These are phyloP conservation scores for Hypericum androsaemum DNA, from an alignment of 345 rosid species.

Conservation along the genomic window DNA sequence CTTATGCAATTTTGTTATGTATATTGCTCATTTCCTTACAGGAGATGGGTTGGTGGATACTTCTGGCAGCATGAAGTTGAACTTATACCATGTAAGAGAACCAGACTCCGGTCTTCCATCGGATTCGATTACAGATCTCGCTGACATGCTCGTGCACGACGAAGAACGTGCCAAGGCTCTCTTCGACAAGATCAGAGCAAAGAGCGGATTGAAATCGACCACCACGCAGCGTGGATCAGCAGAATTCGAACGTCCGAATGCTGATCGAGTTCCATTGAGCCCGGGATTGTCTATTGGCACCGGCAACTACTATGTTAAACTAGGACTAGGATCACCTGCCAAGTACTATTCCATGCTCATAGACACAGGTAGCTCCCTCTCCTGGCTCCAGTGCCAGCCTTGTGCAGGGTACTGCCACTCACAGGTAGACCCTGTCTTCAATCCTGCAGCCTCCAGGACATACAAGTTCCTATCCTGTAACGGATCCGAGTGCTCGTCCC, in stretches of 20 bases:
- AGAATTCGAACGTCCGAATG: slow-evolving; percentile 12
- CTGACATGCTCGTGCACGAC: slow-evolving; percentile 21
- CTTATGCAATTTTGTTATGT: neutral
- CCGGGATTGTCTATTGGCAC: slow-evolving; percentile 30
- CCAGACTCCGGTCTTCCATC: slow-evolving; percentile 11
- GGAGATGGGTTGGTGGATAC: slow-evolving; percentile 9
- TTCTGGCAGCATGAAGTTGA: slow-evolving; percentile 13
- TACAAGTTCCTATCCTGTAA: slow-evolving; percentile 19
- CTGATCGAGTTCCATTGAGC: slow-evolving; percentile 17
- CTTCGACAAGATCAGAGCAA: slow-evolving; percentile 5
- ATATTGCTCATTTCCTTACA: slow-evolving; percentile 9
- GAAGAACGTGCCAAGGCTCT: slow-evolving; percentile 23
- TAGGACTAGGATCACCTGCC: slow-evolving; percentile 38
- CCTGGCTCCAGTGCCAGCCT: slow-evolving; percentile 52
- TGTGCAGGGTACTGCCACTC: slow-evolving; percentile 22
- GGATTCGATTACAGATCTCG: slow-evolving; percentile 10
- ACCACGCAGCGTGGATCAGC: slow-evolving; percentile 3
- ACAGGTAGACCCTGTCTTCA: slow-evolving; percentile 35
- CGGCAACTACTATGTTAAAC: slow-evolving; percentile 30
- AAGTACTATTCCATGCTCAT: slow-evolving; percentile 35
- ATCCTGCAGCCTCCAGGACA: slow-evolving; percentile 29
- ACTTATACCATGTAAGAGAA: slow-evolving; percentile 23
- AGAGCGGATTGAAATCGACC: neutral
- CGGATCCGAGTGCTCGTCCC: slow-evolving; percentile 24
- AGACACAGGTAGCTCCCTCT: slow-evolving; percentile 45